A percentile compares a stretch with the other conserved stretches of the same genome.
Evolutionary conservation across 2,329 filamentous ascomycete species (phyloP).

Genomic region (Grosmannia serpens): DNA sequence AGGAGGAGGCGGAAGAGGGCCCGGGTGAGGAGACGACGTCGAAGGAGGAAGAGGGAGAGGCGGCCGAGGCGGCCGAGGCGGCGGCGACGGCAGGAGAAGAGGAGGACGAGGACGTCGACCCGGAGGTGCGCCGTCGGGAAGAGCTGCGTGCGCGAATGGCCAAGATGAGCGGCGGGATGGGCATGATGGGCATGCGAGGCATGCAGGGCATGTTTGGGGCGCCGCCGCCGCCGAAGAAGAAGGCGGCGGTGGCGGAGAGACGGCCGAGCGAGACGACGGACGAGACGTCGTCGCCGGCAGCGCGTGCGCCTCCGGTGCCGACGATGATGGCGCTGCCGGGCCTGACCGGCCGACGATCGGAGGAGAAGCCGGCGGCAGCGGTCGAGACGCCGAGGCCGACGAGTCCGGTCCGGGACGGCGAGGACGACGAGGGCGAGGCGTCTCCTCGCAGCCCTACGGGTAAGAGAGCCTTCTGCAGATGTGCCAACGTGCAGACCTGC

Average conservation of each 20-base stretch:
- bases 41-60: neutral
- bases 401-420: constrained; percentile 14
- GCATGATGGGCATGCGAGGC: constrained; percentile 70
- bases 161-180: constrained; percentile 96
- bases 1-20: neutral
- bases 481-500: too few species aligned
- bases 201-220: constrained; percentile 89
- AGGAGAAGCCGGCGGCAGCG: constrained; percentile 22
- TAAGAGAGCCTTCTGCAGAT: constrained; percentile 18
- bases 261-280: constrained; percentile 31
- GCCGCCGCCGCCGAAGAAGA: constrained; percentile 37
- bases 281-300: constrained; percentile 30
- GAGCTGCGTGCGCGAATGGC: constrained; percentile 93
- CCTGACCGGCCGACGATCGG: constrained; percentile 47
- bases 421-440: constrained; percentile 22
- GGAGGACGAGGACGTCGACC: constrained; percentile 76
- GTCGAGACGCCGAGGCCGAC: neutral
- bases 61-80: constrained; percentile 18
- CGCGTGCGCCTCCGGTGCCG: constrained; percentile 42
- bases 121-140: constrained; percentile 72
- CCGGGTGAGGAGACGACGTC: neutral
- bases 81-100: constrained; percentile 53
- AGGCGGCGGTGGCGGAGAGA: constrained; percentile 25
- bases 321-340: constrained; percentile 59
- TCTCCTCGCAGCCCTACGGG: constrained; percentile 15